Percentiles rank a stretch among this genome's conserved stretches.
Conservation (phyloP, 2,329 filamentous ascomycete genomes). For the Pseudocercospora musae region DNA sequence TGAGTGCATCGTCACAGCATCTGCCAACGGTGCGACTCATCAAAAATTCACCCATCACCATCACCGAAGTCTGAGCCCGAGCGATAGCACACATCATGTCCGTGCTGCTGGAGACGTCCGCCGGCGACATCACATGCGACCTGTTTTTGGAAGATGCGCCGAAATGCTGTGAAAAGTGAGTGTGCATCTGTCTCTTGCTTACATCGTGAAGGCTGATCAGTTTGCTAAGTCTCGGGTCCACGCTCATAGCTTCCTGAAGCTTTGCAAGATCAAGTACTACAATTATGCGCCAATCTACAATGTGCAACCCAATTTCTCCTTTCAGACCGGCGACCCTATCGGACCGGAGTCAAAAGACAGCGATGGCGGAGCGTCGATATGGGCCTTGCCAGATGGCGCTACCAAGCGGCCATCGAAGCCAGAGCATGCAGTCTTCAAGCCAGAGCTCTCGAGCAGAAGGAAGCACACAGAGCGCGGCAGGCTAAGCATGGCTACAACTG, state of each 20-base stretch:
- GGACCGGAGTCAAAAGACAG: slow-evolving; percentile 80
- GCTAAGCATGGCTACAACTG: slow-evolving; percentile 95
- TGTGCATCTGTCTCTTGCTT: slow-evolving; percentile 32
- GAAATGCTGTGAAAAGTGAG: slow-evolving; percentile 91
- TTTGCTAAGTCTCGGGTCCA: slow-evolving; percentile 49
- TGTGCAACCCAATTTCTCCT: slow-evolving; percentile 91
- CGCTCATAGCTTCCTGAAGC: slow-evolving; percentile 79
- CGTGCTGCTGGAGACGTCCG: slow-evolving; percentile 86
- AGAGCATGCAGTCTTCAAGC: slow-evolving; percentile 57
- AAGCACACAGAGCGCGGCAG: slow-evolving; percentile 88
- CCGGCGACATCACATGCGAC: slow-evolving; percentile 92
- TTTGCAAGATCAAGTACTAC: slow-evolving; percentile 99
- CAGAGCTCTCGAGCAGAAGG: slow-evolving; percentile 80
- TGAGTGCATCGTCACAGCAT: not conserved
- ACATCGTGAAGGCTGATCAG: slow-evolving; percentile 52
- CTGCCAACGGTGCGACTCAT: not conserved
- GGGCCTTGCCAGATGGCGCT: slow-evolving; percentile 69
- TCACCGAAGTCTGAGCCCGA: not conserved
- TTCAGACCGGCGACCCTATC: slow-evolving; percentile 91
- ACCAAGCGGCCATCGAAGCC: slow-evolving; percentile 61
- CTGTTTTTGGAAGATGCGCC: slow-evolving; percentile 85
- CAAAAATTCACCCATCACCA: not conserved
- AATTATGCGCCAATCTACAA: slow-evolving; percentile 92
- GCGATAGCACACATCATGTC: slow-evolving; percentile 63
- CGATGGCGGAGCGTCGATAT: slow-evolving; percentile 90